Evolutionary conservation across 148 eudicot species (phyloP).

Genomic region (Mesembryanthemum crystallinum): DNA sequence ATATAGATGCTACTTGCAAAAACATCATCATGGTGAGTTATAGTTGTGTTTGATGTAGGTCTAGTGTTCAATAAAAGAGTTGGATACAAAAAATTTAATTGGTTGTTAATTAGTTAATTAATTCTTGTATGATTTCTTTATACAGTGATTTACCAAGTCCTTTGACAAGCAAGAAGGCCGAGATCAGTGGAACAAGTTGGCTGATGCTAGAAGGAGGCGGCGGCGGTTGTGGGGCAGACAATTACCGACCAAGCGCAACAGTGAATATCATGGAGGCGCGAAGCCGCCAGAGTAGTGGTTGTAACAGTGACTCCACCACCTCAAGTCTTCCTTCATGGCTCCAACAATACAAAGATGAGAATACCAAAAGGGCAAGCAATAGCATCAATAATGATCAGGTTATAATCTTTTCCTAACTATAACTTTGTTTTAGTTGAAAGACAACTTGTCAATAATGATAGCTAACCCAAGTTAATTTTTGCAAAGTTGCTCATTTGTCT

Average conservation of each 20-base stretch:
- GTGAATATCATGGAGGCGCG: slow-evolving; percentile 9
- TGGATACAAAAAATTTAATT: neutral
- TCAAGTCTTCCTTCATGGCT: slow-evolving; percentile 89
- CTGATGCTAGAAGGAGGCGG: slow-evolving; percentile 33
- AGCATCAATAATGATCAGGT: slow-evolving; percentile 49
- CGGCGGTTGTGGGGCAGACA: slow-evolving; percentile 8
- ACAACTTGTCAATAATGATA: slow-evolving; percentile 8
- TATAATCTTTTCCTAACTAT: slow-evolving; percentile 11
- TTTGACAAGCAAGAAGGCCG: slow-evolving; percentile 35
- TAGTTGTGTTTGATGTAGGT: neutral
- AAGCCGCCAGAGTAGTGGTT: slow-evolving; percentile 29
- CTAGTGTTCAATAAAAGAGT: neutral
- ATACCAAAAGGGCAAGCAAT: slow-evolving; percentile 34
- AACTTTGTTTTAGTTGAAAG: slow-evolving; percentile 16
- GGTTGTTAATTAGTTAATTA: neutral
- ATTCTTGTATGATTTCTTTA: neutral
- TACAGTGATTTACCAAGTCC: slow-evolving; percentile 47
- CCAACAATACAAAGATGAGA: slow-evolving; percentile 56
- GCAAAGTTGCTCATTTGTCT: slow-evolving; percentile 20
- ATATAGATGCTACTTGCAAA: neutral
- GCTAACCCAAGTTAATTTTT: slow-evolving; percentile 16
- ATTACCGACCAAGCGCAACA: neutral
- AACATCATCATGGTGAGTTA: neutral
- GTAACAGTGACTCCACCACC: slow-evolving; percentile 43
- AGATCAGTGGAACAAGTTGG: slow-evolving; percentile 30